Evolutionary conservation across 345 rosid species (phyloP), one percentile per base, ranked within the genome.

Genomic region (Psidium friedrichsthalianum): DNA sequence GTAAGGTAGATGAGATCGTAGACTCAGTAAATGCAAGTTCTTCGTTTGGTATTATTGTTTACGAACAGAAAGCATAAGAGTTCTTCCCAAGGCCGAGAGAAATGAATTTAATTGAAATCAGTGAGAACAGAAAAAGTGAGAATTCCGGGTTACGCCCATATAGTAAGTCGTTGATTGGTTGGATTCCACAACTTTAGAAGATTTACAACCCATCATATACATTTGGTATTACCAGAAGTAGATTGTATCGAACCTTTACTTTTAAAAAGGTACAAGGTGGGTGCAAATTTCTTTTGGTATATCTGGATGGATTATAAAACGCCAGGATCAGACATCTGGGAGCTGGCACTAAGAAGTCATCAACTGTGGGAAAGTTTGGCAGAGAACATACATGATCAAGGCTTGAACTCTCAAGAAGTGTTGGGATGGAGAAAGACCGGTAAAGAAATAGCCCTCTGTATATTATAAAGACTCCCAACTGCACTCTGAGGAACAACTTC

Each of bases 391-490:
- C 86, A 5, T 16, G 87, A 89, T 55, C 92, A 91, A 86, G 98
- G 96, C 83, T 87, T 91, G 89, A 90, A 93, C 87, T 95, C 99
- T 82, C 86, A 89, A 52, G 90, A 94, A 29, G 86, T 86, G 76
- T 88, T 97, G 87, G 98, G 99, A 57, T 97, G 98, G 98, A 94
- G 88, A 86, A 93, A 89, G 87, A 95, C 96, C 84, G 98, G 99
- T 94, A 49, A n/a, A 82, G 6, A 47, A 14, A 29, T 61, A 27
- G 20, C 27, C 74, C 40, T n/a, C 85, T 24, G 86, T 54, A 13
- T n/a, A 86, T 59, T 86, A n/a, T 58, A n/a, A 56, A 58, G 69
- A 58, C 32, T 87, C 44, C 18, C n/a, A 58, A n/a, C 12, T 36
- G 42, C 6, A 1, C 57, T 82, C 54, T 51, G 21, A 13, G 56